Percentiles rank a stretch among this genome's conserved stretches.
phyloP scores from a whole-genome alignment of 495 filamentous ascomycete genomes.

The Cudoniella acicularis region DNA sequence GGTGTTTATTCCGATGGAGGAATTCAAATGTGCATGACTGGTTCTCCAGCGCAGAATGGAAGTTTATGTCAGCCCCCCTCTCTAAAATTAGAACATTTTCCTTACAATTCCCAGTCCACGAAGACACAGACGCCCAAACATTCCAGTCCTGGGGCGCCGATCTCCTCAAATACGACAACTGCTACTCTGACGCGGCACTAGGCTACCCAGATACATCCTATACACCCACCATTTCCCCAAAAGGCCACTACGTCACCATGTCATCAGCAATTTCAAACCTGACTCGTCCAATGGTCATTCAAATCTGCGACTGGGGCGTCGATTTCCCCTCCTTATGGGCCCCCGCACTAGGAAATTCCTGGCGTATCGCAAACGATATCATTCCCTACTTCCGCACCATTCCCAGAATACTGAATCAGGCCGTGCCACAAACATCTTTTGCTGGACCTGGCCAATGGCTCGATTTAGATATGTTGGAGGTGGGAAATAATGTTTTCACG shows the following conservation, averaged over 20 bases:
- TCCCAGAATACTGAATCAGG: conserved; percentile 21
- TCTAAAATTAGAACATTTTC: neutral
- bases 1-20: conserved; percentile 55
- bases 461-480: conserved; percentile 65
- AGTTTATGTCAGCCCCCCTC: conserved; percentile 7
- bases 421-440: conserved; percentile 20
- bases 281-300: conserved; percentile 32
- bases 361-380: conserved; percentile 52
- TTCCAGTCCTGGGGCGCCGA: conserved; percentile 35
- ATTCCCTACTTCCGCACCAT: conserved; percentile 16
- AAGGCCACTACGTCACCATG: conserved; percentile 26
- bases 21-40: conserved; percentile 21
- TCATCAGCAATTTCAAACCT: conserved; percentile 27
- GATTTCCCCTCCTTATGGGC: conserved; percentile 44
- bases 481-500: conserved; percentile 57
- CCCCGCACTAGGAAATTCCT: conserved; percentile 49
- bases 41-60: conserved; percentile 8
- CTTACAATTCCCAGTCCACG: conserved; percentile 23
- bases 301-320: conserved; percentile 38
- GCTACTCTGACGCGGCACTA: conserved; percentile 31
- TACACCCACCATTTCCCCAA: conserved; percentile 24
- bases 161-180: conserved; percentile 32
- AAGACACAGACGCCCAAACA: conserved; percentile 32
- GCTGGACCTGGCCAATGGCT: conserved; percentile 27
- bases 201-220: conserved; percentile 40